Base-by-base conservation (phyloP, 1,284 basidiomycete species). In the Puccinia coronata region DNA sequence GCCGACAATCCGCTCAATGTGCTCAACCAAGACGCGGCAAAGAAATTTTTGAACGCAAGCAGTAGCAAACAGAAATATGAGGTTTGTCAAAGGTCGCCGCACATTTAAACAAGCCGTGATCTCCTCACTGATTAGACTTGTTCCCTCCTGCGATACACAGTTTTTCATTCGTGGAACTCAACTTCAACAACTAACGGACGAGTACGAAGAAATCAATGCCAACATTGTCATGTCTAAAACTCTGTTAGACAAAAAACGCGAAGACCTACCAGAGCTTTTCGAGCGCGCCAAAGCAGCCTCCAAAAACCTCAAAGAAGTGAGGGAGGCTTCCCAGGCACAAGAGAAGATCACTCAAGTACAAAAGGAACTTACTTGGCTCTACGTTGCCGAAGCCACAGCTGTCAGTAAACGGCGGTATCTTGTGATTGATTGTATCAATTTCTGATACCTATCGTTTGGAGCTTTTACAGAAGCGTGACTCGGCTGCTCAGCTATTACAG, bases 1-100 rank as follows among this genome's bases (percentile, higher is more conserved):
- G 93, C 98, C 82, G 97, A 99, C 86, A 98, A 98, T 84, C 96
- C 96, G 0, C 91, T 98, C 89, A 97, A 95, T 83, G 92, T 99
- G 9, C 85, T 88, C 53, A 87, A 85, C 9, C 87, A 88, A 82
- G 87, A 88, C 75, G 84, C 90, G 70, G 90, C 91, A 1, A 90
- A 94, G 53, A 92, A 94, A 83, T 99, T 99, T 87, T 88, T 99
- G 83, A 92, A 92, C 81, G 91, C 92, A 2, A 92, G 95, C 1
- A 90, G 92, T 71, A 90, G 93, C 1, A 86, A 89, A n/a, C 93
- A 96, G 86, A 95, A 98, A 86, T 99, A 99, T 87, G 91, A 92
- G 86, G 95, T 93, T 84, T 23, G 43, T 43, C 16, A 8, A 6
- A 43, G 43, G 43, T 16, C n/a, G n/a, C 43, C 43, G 16, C 8